phyloP scores from a whole-genome alignment of 176 grass and related monocot species.

The Neostapfia colusana region DNA sequence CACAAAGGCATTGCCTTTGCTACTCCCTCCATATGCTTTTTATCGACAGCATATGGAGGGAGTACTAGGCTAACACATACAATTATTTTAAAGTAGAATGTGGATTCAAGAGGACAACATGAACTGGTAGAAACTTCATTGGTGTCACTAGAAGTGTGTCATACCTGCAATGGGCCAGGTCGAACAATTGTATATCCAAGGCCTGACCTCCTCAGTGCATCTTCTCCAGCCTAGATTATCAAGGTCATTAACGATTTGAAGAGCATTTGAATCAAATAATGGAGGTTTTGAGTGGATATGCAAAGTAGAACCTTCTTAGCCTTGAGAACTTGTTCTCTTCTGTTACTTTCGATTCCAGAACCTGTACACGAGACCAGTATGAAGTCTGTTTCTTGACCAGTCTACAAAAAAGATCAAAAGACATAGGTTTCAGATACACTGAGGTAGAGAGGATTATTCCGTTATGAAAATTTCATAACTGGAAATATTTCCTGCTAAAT shows the following conservation, averaged over 20 bases:
- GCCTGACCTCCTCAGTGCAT: slow-evolving; percentile 89
- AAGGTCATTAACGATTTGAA: slow-evolving; percentile 12
- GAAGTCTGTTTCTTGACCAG: slow-evolving; percentile 91
- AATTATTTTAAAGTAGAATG: slow-evolving; percentile 9
- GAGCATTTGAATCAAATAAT: slow-evolving; percentile 33
- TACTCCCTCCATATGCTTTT: background rate
- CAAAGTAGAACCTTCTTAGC: slow-evolving; percentile 79
- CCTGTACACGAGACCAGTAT: slow-evolving; percentile 93
- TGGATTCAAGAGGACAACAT: background rate
- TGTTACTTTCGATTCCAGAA: slow-evolving; percentile 76
- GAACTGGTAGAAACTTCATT: slow-evolving; percentile 3
- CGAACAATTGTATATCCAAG: slow-evolving; percentile 97
- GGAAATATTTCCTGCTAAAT: background rate
- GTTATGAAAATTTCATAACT: slow-evolving; percentile 10
- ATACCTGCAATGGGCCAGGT: slow-evolving; percentile 84
- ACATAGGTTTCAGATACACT: slow-evolving; percentile 27
- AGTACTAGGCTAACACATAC: background rate
- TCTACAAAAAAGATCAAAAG: slow-evolving; percentile 45
- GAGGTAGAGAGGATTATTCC: slow-evolving; percentile 17
- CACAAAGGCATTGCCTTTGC: background rate
- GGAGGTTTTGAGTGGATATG: background rate
- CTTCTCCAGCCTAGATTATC: slow-evolving; percentile 73
- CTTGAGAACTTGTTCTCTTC: slow-evolving; percentile 98
- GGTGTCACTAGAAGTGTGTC: slow-evolving; percentile 17
- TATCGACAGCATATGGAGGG: background rate